These are phyloP conservation scores for Aspergillus puulaauensis DNA, from an alignment of 2,329 filamentous ascomycete genomes.

Conservation along the genomic window DNA sequence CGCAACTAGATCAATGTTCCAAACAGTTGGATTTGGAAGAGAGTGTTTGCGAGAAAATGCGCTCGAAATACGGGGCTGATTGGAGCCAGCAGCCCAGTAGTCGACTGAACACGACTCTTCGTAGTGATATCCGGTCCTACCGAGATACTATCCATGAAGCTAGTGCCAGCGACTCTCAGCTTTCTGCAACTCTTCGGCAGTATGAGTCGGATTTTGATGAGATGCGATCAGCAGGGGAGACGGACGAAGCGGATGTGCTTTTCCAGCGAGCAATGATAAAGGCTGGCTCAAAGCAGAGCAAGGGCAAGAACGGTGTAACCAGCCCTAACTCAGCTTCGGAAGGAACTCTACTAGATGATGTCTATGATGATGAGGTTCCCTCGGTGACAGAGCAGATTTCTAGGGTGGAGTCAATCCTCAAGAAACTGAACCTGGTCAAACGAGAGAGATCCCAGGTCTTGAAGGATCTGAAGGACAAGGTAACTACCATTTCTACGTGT, in stretches of 20 bases:
- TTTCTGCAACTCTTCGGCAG: constrained; percentile 79
- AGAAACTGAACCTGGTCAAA: constrained; percentile 90
- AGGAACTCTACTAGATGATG: constrained; percentile 82
- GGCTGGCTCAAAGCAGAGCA: constrained; percentile 58
- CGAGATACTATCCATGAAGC: constrained; percentile 88
- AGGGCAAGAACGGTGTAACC: constrained; percentile 61
- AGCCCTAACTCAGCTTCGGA: constrained; percentile 63
- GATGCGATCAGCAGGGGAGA: constrained; percentile 86
- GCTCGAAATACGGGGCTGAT: constrained; percentile 90
- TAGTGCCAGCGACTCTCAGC: constrained; percentile 76
- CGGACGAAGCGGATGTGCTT: constrained; percentile 80
- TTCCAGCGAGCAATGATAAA: constrained; percentile 86
- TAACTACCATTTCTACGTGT: constrained; percentile 41
- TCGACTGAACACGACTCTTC: constrained; percentile 79
- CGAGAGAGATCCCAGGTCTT: constrained; percentile 86
- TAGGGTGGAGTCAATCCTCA: constrained; percentile 83
- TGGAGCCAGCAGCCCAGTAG: constrained; percentile 98
- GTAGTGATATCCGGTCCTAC: constrained; percentile 84
- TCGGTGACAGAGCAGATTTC: constrained; percentile 88
- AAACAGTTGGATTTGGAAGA: constrained; percentile 97
- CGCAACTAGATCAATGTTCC: constrained; percentile 72
- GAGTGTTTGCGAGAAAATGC: constrained; percentile 98
- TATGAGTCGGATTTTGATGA: constrained; percentile 90
- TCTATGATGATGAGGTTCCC: constrained; percentile 76
- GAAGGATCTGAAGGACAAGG: constrained; percentile 97